These are phyloP conservation scores for Barnettozyma wickerhamii DNA, from an alignment of 805 yeast genomes.

Conservation along the genomic window DNA sequence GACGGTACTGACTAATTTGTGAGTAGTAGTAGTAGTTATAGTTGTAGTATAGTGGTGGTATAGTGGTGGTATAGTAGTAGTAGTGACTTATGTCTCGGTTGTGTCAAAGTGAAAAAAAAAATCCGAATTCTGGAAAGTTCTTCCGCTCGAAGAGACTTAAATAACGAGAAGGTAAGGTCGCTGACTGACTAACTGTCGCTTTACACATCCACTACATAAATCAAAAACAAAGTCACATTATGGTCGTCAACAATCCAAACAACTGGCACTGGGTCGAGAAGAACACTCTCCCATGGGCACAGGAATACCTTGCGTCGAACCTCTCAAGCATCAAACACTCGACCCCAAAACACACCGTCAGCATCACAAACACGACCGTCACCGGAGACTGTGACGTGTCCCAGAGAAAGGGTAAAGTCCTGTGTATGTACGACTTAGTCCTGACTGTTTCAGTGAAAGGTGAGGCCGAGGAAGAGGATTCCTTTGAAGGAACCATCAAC, in stretches of 20 bases:
- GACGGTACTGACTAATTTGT: neutral
- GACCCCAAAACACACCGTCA: slow-evolving; percentile 29
- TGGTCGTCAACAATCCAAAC: slow-evolving; percentile 70
- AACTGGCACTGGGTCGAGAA: slow-evolving; percentile 78
- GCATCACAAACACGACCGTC: slow-evolving; percentile 37
- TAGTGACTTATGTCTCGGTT: no score
- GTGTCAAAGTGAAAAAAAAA: no score
- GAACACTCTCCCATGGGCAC: slow-evolving; percentile 63
- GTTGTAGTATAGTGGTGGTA: no score
- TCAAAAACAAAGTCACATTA: slow-evolving; percentile 22
- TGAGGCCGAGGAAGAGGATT: slow-evolving; percentile 18
- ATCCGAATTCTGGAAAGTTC: no score
- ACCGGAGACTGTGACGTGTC: slow-evolving; percentile 80
- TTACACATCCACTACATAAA: no score
- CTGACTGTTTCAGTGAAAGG: slow-evolving; percentile 45
- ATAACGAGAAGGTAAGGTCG: no score
- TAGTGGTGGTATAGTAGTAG: no score
- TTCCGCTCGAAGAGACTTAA: no score
- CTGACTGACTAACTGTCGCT: no score
- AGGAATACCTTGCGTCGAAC: slow-evolving; percentile 41
- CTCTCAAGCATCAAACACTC: slow-evolving; percentile 26
- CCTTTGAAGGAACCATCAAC: slow-evolving; percentile 39
- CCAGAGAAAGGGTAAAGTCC: slow-evolving; percentile 77
- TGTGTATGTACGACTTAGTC: slow-evolving; percentile 67
- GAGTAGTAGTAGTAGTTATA: no score